A percentile compares a stretch with the other conserved stretches of the same genome.
Evolutionary conservation across 2,329 filamentous ascomycete genomes (phyloP).

Genomic region (Myriosclerotinia scirpicola): DNA sequence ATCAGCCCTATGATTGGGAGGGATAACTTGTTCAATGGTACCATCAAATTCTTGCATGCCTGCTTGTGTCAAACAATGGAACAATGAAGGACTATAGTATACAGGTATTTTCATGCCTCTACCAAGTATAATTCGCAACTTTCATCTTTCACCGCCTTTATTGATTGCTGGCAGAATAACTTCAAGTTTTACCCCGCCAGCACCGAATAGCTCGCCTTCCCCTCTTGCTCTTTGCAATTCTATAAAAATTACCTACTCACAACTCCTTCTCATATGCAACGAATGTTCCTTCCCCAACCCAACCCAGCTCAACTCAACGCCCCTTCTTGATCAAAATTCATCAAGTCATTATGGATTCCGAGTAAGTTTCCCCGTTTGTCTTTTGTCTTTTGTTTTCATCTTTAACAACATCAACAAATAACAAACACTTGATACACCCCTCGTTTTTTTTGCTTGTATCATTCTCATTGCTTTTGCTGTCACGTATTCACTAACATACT

Average conservation of each 20-base stretch:
- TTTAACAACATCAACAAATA: background rate
- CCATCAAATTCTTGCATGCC: background rate
- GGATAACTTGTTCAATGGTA: background rate
- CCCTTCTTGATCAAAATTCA: background rate
- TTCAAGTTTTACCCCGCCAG: constrained; percentile 7
- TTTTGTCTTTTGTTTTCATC: background rate
- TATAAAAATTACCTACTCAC: background rate
- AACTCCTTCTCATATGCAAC: background rate
- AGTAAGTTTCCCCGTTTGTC: background rate
- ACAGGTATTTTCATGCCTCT: too few species aligned
- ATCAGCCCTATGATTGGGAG: background rate
- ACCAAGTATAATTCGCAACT: background rate
- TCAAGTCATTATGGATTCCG: constrained; percentile 3
- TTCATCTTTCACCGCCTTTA: constrained; percentile 6
- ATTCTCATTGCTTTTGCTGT: background rate
- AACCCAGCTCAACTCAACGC: background rate
- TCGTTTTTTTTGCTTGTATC: background rate
- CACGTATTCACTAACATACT: background rate
- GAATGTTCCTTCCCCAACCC: background rate
- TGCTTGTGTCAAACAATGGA: background rate
- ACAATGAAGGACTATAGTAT: background rate
- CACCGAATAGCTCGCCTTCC: background rate
- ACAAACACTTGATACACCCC: background rate
- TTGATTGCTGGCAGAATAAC: background rate
- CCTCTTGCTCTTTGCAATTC: background rate